Evolutionary conservation across 225 moss, liverwort and hornwort genomes (phyloP).

Genomic region (Sphagnum tenellum): DNA sequence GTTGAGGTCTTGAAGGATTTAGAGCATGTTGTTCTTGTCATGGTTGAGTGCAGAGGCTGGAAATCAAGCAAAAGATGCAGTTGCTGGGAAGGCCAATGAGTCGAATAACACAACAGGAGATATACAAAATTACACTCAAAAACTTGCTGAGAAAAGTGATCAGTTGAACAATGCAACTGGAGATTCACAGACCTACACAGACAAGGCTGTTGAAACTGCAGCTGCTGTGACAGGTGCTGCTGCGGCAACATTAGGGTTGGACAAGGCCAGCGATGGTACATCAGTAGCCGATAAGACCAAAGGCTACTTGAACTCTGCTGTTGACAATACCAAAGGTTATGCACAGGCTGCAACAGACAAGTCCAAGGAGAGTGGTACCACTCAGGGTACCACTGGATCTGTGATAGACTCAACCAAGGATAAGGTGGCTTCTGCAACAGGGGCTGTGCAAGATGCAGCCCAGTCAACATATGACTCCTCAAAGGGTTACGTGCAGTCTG

Average conservation of each 20-base stretch:
- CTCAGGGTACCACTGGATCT: neutral
- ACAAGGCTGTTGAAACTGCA: no score
- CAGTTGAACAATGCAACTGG: slow-evolving; percentile 1
- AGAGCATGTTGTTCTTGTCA: neutral
- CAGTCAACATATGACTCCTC: neutral
- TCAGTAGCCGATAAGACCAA: slow-evolving; percentile 13
- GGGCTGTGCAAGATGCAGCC: slow-evolving; percentile 6
- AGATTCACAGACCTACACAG: neutral
- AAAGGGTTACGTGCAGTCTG: neutral
- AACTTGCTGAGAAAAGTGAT: neutral
- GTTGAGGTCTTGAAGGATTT: neutral
- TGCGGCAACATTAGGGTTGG: no score
- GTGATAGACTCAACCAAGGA: no score
- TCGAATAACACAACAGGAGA: slow-evolving; percentile 17
- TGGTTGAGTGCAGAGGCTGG: slow-evolving; percentile 4
- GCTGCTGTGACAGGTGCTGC: no score
- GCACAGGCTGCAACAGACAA: neutral
- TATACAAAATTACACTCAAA: slow-evolving; percentile 19
- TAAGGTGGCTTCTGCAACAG: slow-evolving; percentile 3
- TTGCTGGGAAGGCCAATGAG: slow-evolving; percentile 8
- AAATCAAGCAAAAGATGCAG: slow-evolving; percentile 4
- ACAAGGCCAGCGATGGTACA: neutral
- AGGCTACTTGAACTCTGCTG: slow-evolving; percentile 10
- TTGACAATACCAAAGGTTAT: slow-evolving; percentile 4
- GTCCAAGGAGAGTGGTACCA: neutral